Evolutionary conservation across 169 alveolate species (phyloP), one percentile per base, ranked within the genome.

Genomic region (Plasmodium vinckei): DNA sequence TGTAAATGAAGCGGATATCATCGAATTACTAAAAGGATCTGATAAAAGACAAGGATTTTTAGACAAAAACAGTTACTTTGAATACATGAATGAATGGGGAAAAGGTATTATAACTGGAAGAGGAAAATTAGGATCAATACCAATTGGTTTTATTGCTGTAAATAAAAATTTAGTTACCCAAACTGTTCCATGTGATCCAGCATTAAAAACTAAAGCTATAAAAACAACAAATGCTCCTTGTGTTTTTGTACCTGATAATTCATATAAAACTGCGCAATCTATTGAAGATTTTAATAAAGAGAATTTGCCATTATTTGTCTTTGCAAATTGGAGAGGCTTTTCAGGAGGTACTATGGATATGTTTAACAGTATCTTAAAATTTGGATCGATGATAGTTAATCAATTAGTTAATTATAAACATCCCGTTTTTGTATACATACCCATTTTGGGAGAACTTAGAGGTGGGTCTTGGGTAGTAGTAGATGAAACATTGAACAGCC

Each of bases 401-500:
- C 96, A 94, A 17, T 82, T 95, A 64, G 97, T 95, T 19, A 93
- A 91, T 69, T 95, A 93, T 91, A 70, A 87, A 60, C 97, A 94
- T 60, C 96, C 97, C 46, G 92, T 94, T 73, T 92, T 94, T 56
- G 95, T 94, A 44, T 94, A 94, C 93, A 93, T 94, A 56, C 97
- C 97, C 13, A 95, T 95, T 13, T 87, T 54, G 9, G 97, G 94
- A 4, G 97, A 94, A 73, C 71, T 94, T 15, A 93, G 97, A 15
- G 97, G 97, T 2, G 97, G 97, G 9, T 94, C 97, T 44, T 94
- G 97, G 97, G 97, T 95, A 23, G 97, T 95, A 59, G 94, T 95
- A 9, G 97, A 95, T 71, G 95, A 95, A 19, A 87, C 95, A 44
- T 87, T 95, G 70, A 95, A 95, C 79, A 88, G 95, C 42, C 93